Evolutionary conservation across 140 eudicot genomes (phyloP).

Genomic region (Oenanthe javanica): DNA sequence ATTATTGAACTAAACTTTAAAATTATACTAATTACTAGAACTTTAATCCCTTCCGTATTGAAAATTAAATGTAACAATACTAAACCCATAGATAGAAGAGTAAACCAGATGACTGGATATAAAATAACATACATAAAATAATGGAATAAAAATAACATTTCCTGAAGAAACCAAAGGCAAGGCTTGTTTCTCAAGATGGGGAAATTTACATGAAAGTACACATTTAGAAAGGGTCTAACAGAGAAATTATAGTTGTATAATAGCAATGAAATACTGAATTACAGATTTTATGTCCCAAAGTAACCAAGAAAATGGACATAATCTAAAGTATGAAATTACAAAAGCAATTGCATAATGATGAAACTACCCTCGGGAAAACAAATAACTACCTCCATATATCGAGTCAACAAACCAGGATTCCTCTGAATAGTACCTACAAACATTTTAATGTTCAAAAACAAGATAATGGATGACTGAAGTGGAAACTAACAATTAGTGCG

Average conservation of each 20-base stretch:
- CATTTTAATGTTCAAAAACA: background rate
- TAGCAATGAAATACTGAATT: background rate
- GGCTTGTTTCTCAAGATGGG: background rate
- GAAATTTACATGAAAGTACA: background rate
- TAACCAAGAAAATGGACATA: background rate
- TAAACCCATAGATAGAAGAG: background rate
- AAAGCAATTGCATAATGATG: background rate
- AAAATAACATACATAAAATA: background rate
- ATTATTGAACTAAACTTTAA: background rate
- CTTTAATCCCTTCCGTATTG: background rate
- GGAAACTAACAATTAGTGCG: background rate
- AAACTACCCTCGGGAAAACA: background rate
- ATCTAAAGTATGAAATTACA: background rate
- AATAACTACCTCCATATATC: slow-evolving; percentile 29
- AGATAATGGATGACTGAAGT: background rate
- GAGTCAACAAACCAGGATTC: slow-evolving; percentile 20
- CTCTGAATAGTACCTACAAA: slow-evolving; percentile 17
- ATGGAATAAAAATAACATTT: background rate
- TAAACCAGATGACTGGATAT: background rate
- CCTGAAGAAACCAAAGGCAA: background rate
- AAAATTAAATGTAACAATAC: background rate
- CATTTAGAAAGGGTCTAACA: background rate
- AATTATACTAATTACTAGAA: background rate
- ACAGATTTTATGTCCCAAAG: background rate
- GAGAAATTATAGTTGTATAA: background rate